Evolutionary conservation across 495 filamentous ascomycete genomes (phyloP), one percentile per base, ranked within the genome.

Genomic region (Aspergillus kassunensis): DNA sequence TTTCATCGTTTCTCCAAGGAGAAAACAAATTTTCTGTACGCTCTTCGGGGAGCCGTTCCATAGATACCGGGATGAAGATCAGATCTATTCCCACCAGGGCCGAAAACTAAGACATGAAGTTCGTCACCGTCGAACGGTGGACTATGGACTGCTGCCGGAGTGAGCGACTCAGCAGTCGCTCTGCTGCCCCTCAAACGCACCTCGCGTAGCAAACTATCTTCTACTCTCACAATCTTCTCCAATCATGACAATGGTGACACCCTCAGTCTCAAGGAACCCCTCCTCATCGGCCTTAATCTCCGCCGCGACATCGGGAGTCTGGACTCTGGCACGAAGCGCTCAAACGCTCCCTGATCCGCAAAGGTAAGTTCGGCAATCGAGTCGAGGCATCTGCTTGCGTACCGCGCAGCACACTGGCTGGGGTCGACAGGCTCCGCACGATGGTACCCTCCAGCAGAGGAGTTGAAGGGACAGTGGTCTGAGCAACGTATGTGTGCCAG

Each of bases 341-440:
- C 42, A 41, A 65, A 69, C 7, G 61, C 59, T 15, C 48, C 62
- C 21, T 62, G 59, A 39, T 71, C 63, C 10, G 50, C 45, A 41
- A 71, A 75, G 0, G 55, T 64, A 4, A 76, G 35, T 37, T 69
- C 67, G 4, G 61, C 68, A 19, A 66, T 55, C 11, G 59, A 63
- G 44, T 76, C 73, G 46, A 66, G 71, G 23, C 74, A 29, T 69
- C 72, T 4, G 53, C 40, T 53, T 69, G 71, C n/a, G 51, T 55
- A 19, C 73, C 72, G 8, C 60, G 37, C 8, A 72, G 27, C 2
- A 72, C 52, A 1, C 49, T 55, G 6, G 70, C 71, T 9, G 68
- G 68, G 7, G 60, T 65, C 4, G 43, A 44, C 10, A 60, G 29
- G 33, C 65, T 65, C 20, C 57, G 55, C 0, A 39, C 21, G 10